Conservation (phyloP, 1,139 yeast genomes). For the Kluyveromyces sp. region DNA sequence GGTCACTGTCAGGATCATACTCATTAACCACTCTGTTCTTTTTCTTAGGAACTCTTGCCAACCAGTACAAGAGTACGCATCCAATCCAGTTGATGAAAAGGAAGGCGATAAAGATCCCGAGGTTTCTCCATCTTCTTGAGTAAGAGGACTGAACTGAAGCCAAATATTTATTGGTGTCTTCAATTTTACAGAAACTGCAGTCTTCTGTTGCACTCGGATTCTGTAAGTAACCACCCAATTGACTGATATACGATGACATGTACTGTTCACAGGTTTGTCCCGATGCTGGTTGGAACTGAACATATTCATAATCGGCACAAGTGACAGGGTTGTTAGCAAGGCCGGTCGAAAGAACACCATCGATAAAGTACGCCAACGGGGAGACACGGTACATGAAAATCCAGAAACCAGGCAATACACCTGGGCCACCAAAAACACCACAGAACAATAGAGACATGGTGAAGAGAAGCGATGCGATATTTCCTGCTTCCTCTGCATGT, state of each 20-base stretch:
- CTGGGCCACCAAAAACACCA: conserved; percentile 68
- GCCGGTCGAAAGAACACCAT: conserved; percentile 46
- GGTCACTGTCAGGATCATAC: conserved; percentile 7
- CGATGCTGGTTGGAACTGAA: conserved; percentile 41
- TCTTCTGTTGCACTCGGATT: conserved; percentile 38
- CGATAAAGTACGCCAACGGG: conserved; percentile 56
- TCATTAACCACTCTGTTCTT: conserved; percentile 12
- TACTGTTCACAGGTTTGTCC: conserved; percentile 49
- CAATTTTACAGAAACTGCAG: conserved; percentile 48
- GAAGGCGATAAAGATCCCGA: conserved; percentile 45
- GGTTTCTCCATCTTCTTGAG: conserved; percentile 58
- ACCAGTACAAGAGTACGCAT: conserved; percentile 52
- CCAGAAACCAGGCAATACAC: conserved; percentile 56
- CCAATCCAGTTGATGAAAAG: conserved; percentile 31
- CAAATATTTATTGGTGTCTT: conserved; percentile 47
- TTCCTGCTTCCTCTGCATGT: conserved; percentile 69
- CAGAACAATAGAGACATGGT: conserved; percentile 69
- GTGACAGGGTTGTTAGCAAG: conserved; percentile 44
- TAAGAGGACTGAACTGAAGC: conserved; percentile 37
- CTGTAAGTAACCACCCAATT: conserved; percentile 52
- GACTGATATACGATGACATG: conserved; percentile 39
- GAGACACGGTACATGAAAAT: conserved; percentile 55
- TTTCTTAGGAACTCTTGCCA: conserved; percentile 63
- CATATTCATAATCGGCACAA: conserved; percentile 44
- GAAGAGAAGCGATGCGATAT: conserved; percentile 54